Base-by-base conservation (phyloP, 208 protist genomes). In the Phytomonas francai region DNA sequence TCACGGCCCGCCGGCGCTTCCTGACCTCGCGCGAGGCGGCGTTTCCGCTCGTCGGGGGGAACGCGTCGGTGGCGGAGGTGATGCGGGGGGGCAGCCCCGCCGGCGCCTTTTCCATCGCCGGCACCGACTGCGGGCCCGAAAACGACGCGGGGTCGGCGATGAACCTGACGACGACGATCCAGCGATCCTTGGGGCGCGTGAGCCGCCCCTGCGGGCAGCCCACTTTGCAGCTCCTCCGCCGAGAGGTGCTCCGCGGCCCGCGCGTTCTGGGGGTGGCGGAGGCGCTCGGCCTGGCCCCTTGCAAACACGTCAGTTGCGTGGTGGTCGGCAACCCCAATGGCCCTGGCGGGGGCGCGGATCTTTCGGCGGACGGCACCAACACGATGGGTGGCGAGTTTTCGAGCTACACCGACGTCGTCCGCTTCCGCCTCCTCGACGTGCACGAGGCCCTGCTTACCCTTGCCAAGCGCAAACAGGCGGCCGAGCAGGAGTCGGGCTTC, bases 161-260 rank as follows among this genome's bases (percentile, higher is more conserved):
- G 45, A 92, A 90, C 66, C 68, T 90, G 12, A 91, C 85, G 4
- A 84, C 85, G 12, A 78, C 83, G 11, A 87, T 92, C 65, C 83
- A 88, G 57, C 81, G 85, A 34, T 83, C 82, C 2, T 70, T 94
- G 62, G 76, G 76, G 5, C 76, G 74, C 16, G 88, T 82, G n/a
- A 88, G 79, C 32, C 83, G 88, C 49, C 76, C 80, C 27, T 77
- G 85, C 2, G 88, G 88, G 5, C 88, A 94, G 77, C 88, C 88
- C 36, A 94, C 88, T 30, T 71, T 94, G 56, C 73, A 81, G 66
- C 51, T 77, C 22, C 71, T 49, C 0, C 79, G 85, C 4, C 88
- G 77, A 22, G 89, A 92, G 63, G 63, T 83, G 42, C 70, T 84
- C 54, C 74, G 79, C 27, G 81, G 79, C 14, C 86, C 85, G 7